These are phyloP conservation scores for Pholiota microspora DNA, from an alignment of 768 basidiomycete genomes.

Conservation along the genomic window DNA sequence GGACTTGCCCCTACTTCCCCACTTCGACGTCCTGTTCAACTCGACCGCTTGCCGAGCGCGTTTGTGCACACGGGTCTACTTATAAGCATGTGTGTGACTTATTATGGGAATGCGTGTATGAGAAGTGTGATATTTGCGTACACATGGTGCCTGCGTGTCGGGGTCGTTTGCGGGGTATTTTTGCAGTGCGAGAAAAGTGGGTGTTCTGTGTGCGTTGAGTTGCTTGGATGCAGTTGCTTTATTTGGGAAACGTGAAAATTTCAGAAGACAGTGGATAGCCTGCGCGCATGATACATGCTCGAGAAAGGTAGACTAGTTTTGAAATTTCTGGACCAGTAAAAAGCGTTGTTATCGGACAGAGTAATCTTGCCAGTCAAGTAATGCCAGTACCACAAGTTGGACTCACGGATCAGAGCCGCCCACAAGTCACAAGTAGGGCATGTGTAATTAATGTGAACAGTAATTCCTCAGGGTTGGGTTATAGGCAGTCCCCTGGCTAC, in stretches of 20 bases:
- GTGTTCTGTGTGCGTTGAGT: background rate
- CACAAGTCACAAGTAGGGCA: background rate
- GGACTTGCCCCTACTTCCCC: background rate
- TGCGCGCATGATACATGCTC: no score
- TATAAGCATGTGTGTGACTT: background rate
- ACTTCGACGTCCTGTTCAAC: background rate
- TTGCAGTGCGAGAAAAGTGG: background rate
- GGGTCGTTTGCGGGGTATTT: background rate
- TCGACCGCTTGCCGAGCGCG: background rate
- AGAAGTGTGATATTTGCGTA: background rate
- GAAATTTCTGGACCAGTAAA: background rate
- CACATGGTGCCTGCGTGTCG: background rate
- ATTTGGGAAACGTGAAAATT: background rate
- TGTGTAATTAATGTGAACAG: background rate
- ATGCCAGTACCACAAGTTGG: background rate
- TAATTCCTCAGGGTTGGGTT: background rate
- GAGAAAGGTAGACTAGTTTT: no score
- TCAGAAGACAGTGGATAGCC: no score
- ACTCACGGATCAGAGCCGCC: background rate
- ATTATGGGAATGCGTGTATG: background rate
- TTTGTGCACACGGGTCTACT: background rate
- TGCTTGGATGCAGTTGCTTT: background rate
- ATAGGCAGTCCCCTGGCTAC: no score
- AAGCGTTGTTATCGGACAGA: background rate
- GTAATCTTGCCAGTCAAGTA: background rate